Percentiles rank a stretch among this genome's conserved stretches.
Conservation (phyloP, 768 basidiomycete genomes). For the Russula lepida region DNA sequence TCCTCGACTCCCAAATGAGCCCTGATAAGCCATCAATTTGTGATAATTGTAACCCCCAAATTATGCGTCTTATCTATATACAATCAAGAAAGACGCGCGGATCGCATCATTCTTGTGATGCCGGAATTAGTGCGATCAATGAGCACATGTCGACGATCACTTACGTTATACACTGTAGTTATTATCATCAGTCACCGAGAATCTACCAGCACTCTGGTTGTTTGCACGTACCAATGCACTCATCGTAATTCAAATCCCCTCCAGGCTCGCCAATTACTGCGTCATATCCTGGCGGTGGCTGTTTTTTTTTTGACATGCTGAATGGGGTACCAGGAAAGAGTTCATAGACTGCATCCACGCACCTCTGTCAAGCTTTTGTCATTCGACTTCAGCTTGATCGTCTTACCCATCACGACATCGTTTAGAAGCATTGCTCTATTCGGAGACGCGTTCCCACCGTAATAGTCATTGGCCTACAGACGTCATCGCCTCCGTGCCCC, state of each 20-base stretch:
- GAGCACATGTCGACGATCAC: neutral
- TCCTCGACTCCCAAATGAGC: too few species aligned
- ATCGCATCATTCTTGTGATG: conserved; percentile 28
- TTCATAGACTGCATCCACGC: neutral
- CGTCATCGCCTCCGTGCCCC: neutral
- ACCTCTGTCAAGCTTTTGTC: conserved; percentile 21
- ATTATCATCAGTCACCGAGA: neutral
- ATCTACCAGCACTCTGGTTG: neutral
- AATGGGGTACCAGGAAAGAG: neutral
- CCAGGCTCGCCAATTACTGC: conserved; percentile 26
- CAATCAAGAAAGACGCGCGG: conserved; percentile 22
- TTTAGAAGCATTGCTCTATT: conserved; percentile 23
- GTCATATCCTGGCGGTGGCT: conserved; percentile 24
- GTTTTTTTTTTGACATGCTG: neutral
- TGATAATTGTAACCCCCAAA: neutral
- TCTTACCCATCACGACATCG: conserved; percentile 24
- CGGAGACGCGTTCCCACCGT: conserved; percentile 8
- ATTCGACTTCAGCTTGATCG: conserved; percentile 11
- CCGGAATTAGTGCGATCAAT: too few species aligned
- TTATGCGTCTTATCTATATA: conserved; percentile 6
- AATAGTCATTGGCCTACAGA: conserved; percentile 23
- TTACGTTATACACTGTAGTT: conserved; percentile 22
- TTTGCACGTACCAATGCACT: conserved; percentile 22
- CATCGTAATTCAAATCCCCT: conserved; percentile 25
- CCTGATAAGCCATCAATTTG: neutral